These are phyloP conservation scores for Colletotrichum gloeosporioides DNA, from an alignment of 2,329 filamentous ascomycete genomes.

Conservation along the genomic window DNA sequence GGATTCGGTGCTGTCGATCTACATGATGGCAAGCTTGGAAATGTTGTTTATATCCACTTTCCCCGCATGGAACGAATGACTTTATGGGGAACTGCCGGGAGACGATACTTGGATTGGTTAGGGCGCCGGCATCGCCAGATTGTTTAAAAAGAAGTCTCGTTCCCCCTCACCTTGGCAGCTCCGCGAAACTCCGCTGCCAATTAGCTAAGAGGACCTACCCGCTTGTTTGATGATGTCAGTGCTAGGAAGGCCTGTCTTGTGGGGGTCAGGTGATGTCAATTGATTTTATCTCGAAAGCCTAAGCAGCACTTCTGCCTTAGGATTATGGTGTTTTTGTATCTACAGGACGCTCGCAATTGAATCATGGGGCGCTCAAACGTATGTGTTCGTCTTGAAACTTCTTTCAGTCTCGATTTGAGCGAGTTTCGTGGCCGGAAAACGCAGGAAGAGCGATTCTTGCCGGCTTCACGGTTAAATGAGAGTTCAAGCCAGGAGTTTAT, in stretches of 20 bases:
- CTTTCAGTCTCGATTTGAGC: neutral
- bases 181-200: neutral
- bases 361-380: accelerated
- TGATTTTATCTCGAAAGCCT: neutral
- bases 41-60: slow-evolving; percentile 10
- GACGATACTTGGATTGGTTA: slow-evolving; percentile 5
- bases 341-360: neutral
- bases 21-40: neutral
- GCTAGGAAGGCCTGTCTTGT: neutral
- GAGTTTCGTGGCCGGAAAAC: neutral
- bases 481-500: neutral
- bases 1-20: slow-evolving; percentile 2
- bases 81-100: neutral
- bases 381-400: neutral
- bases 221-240: neutral
- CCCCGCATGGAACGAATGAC: neutral
- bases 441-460: too few relatives aligned
- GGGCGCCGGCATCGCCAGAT: neutral
- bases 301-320: neutral
- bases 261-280: neutral
- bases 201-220: neutral
- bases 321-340: neutral
- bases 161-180: slow-evolving; percentile 5
- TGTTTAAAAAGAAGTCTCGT: neutral
- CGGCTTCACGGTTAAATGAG: neutral